These are phyloP conservation scores for Claviceps citrina DNA, from an alignment of 2,329 filamentous ascomycete species.

Conservation along the genomic window DNA sequence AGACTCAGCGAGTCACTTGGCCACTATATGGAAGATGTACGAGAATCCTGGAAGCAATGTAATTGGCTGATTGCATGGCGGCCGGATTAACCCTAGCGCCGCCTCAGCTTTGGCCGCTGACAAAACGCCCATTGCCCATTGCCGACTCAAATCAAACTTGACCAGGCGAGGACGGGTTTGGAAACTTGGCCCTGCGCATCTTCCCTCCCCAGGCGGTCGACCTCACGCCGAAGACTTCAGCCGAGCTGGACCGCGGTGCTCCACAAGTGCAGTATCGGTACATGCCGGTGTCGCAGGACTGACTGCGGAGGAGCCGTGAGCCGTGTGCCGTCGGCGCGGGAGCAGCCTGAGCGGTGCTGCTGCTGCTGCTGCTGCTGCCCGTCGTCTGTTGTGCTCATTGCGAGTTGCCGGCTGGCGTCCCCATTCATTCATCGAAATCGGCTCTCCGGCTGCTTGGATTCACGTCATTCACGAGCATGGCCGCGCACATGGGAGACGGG, in stretches of 20 bases:
- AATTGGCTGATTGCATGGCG: background rate
- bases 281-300: background rate
- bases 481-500: background rate
- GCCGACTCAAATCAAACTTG: too few species aligned
- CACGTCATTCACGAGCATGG: background rate
- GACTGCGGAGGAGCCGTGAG: background rate
- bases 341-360: background rate
- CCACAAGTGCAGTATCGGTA: background rate
- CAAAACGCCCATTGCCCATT: too few species aligned
- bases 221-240: slow-evolving; percentile 31
- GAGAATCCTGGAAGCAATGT: too few species aligned
- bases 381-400: background rate
- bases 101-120: background rate
- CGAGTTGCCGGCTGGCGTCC: too few species aligned
- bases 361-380: too few species aligned
- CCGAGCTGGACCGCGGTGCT: slow-evolving; percentile 10
- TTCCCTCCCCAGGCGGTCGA: slow-evolving; percentile 19
- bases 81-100: slow-evolving; percentile 5
- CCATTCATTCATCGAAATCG: too few species aligned
- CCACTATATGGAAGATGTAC: background rate
- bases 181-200: slow-evolving; percentile 17
- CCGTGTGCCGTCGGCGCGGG: background rate
- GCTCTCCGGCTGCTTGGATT: background rate
- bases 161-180: slow-evolving; percentile 3
- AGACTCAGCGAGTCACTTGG: background rate